phyloP scores from a whole-genome alignment of 2,329 filamentous ascomycete species.

The Cucurbitaria berberidis region DNA sequence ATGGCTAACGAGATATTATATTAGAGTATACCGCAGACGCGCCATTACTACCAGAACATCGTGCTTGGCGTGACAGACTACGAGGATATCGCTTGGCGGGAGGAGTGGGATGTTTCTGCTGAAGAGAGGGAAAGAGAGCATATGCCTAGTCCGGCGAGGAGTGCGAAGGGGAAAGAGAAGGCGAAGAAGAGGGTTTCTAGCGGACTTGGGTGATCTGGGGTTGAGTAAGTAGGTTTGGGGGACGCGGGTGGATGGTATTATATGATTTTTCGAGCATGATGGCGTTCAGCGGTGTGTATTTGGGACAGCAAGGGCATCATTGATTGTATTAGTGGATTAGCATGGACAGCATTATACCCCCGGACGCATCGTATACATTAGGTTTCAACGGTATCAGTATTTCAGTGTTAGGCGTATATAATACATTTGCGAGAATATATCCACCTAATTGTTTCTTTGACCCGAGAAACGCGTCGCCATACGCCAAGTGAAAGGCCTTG shows the following conservation, averaged over 20 bases:
- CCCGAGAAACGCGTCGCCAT: background rate
- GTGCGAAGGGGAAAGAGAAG: constrained; percentile 23
- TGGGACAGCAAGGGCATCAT: background rate
- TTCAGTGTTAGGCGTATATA: background rate
- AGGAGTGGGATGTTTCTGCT: constrained; percentile 25
- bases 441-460: background rate
- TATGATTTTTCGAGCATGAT: background rate
- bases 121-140: background rate
- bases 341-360: constrained; percentile 17
- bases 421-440: background rate
- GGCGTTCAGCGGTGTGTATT: background rate
- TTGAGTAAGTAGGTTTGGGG: background rate
- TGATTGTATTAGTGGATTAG: constrained; percentile 1
- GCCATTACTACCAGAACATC: constrained; percentile 39
- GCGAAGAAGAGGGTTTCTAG: constrained; percentile 18
- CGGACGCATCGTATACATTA: background rate
- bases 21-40: constrained; percentile 40
- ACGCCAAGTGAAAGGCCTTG: background rate
- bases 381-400: constrained; percentile 1
- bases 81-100: constrained; percentile 15
- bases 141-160: constrained; percentile 18
- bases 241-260: background rate
- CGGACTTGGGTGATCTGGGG: background rate
- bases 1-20: background rate
- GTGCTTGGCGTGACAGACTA: constrained; percentile 32